Base-by-base conservation (phyloP, 208 protist species). In the Sergeia podlipaevii region DNA sequence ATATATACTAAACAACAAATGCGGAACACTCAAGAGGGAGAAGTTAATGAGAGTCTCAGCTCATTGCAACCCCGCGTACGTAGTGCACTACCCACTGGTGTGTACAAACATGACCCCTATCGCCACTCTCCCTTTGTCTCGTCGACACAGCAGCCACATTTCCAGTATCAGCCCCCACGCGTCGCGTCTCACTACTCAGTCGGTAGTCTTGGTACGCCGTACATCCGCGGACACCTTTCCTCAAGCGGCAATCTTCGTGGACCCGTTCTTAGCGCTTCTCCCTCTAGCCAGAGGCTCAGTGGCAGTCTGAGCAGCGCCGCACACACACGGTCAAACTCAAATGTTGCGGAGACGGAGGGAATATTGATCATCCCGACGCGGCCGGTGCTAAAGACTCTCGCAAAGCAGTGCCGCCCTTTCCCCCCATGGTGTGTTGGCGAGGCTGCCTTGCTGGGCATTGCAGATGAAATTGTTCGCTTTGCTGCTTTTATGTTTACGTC, bases 371-470 rank as follows among this genome's bases (percentile, higher is more conserved):
- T 72, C 2, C 67, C 56, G 18, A 75, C 67, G 0, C 29, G 63
- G 29, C 74, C 74, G 37, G 34, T 70, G 21, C 53, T 69, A 33
- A 75, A 80, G 37, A 41, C 68, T 8, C 56, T 76, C 20, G 68
- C 68, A 7, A 58, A 64, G 41, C 38, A 70, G 27, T 76, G 68
- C 34, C 39, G 60, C 6, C 66, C 68, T n/a, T 70, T 21, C 3
- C 62, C 64, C 20, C 68, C 74, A 34, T 81, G 74, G 68, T 81
- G 68, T 36, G 63, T 81, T 15, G 64, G 68, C 18, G 11, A 37
- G 34, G 21, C 15, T 8, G 52, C 66, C 17, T 52, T 46, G 26
- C 20, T 48, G 21, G 18, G 18, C 17, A 15, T 60, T 6, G 60
- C 18, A 10, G 58, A 75, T 27, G 74, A 81, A 62, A 18, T 76